Conservation (phyloP, 2,329 filamentous ascomycete genomes). For the Escovopsis sp. region DNA sequence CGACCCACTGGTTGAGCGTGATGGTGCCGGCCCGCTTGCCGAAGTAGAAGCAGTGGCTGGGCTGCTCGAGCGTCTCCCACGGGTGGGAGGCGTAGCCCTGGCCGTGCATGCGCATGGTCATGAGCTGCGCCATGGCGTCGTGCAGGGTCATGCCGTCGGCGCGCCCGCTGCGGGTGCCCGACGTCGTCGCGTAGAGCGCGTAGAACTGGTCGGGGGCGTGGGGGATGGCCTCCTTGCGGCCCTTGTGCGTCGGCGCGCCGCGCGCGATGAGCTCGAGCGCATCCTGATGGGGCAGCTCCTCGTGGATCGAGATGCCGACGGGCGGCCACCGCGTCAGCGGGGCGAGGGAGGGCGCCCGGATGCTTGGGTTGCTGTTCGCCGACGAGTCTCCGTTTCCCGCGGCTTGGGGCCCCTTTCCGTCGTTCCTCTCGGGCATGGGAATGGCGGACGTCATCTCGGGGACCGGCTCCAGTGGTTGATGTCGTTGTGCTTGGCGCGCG, state of each 20-base stretch:
- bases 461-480: constrained; percentile 3
- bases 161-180: constrained; percentile 28
- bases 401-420: neutral
- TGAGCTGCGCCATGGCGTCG: constrained; percentile 43
- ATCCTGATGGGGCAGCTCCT: constrained; percentile 36
- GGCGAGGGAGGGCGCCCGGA: neutral
- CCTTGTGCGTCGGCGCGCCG: constrained; percentile 42
- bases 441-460: neutral
- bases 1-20: constrained; percentile 56
- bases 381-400: neutral
- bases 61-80: constrained; percentile 62
- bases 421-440: neutral
- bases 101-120: constrained; percentile 36
- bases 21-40: constrained; percentile 54
- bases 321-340: constrained; percentile 44
- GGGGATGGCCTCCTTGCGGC: constrained; percentile 37
- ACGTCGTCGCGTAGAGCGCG: constrained; percentile 36
- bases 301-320: constrained; percentile 29
- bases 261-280: constrained; percentile 44
- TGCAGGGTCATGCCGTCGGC: constrained; percentile 35
- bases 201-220: constrained; percentile 42
- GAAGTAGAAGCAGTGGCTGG: constrained; percentile 54
- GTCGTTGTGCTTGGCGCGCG: constrained; percentile 1
- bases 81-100: constrained; percentile 31
- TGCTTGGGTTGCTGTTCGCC: neutral